Evolutionary conservation across 306 rosid species (phyloP), one percentile per base, ranked within the genome.

Genomic region (Castanea mollissima): DNA sequence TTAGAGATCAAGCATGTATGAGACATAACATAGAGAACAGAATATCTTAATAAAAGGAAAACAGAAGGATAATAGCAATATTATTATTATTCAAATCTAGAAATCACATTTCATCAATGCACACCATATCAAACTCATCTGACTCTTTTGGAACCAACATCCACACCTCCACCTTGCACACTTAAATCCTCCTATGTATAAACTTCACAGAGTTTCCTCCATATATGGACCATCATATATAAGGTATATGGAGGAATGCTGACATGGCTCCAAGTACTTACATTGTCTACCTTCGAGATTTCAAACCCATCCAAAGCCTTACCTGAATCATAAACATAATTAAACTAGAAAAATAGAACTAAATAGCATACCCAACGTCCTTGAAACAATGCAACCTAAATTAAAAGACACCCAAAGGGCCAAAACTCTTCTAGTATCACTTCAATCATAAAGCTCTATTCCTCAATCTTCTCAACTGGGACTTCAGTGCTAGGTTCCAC

Each of bases 381-480:
- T 78, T 73, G 38, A 84, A 85, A 49, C 5, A 49, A 80, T 85
- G 87, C 88, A 85, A 86, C 86, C 81, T 41, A 41, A 41, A 41
- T 41, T 41, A 2, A 41, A 41, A 41, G 12, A 8, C 46, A 68
- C 69, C 71, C 71, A 76, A 67, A 27, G 59, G 38, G 27, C 74
- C 69, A 71, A 46, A 79, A 38, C 71, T 60, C 15, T 4, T 49
- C 41, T 31, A 51, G 74, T 52, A 21, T 74, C 78, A 10, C 58
- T 12, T 5, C 69, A 41, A 7, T 41, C 46, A 8, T 57, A 19
- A 34, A 70, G 67, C 41, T 76, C 77, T 83, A 94, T 21, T 88
- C 91, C 54, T 90, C 96, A 46, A 80, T 52, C 78, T 85, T 90
- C 87, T 86, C 92, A 84, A 69, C 73, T 4, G 87, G 77, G 55